These are phyloP conservation scores for Candida sithepensis DNA, from an alignment of 805 yeast genomes.

Conservation along the genomic window DNA sequence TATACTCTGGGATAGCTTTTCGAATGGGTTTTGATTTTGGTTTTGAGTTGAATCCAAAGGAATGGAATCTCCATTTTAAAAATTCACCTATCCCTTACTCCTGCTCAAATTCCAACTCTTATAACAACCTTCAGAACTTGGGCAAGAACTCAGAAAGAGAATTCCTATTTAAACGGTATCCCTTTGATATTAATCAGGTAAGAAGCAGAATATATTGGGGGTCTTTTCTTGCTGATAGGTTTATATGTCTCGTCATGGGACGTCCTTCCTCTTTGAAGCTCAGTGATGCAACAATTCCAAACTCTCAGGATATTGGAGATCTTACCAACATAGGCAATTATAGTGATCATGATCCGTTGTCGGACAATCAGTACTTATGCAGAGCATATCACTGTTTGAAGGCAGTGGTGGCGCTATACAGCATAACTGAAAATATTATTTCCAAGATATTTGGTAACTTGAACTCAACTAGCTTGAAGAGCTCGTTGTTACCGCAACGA, in stretches of 20 bases:
- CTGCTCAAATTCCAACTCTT: slow-evolving; percentile 32
- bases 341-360: slow-evolving; percentile 32
- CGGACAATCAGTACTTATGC: slow-evolving; percentile 17
- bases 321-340: slow-evolving; percentile 55
- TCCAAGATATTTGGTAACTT: slow-evolving; percentile 32
- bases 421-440: slow-evolving; percentile 42
- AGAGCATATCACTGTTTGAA: slow-evolving; percentile 41
- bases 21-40: slow-evolving; percentile 62
- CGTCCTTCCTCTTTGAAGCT: slow-evolving; percentile 53
- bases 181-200: slow-evolving; percentile 24
- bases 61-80: slow-evolving; percentile 42
- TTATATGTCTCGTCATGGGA: slow-evolving; percentile 55
- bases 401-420: slow-evolving; percentile 38
- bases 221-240: slow-evolving; percentile 58
- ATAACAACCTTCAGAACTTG: too few relatives aligned
- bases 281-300: slow-evolving; percentile 56
- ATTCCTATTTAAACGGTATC: slow-evolving; percentile 26
- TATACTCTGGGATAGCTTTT: slow-evolving; percentile 56
- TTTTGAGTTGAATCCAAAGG: slow-evolving; percentile 54
- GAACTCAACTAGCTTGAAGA: background rate
- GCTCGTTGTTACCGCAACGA: background rate
- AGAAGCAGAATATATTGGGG: slow-evolving; percentile 65
- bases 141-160: background rate
- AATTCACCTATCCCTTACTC: slow-evolving; percentile 36
- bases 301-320: slow-evolving; percentile 55